Base-by-base conservation (phyloP, 2,329 filamentous ascomycete genomes). In the Trichoderma atroviride region DNA sequence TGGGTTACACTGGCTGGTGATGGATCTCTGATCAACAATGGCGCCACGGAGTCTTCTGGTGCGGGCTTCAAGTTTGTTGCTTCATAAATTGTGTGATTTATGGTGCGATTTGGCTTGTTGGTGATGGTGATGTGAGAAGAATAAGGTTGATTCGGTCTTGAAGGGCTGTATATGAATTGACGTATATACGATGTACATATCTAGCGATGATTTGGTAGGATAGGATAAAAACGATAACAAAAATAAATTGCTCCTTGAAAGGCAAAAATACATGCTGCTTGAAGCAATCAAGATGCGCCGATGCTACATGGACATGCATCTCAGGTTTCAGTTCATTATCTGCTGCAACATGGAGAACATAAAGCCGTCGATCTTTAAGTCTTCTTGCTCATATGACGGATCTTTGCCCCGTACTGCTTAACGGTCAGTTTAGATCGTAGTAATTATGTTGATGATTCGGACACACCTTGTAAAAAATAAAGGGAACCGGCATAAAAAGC, bases 11-110 rank as follows among this genome's bases (percentile, higher is more conserved):
- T 74, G 31, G 71, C 58, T 16, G 50, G 65, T 33, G 71, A 74
- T 59, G 73, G 73, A 16, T 68, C 67, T 37, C 68, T 74, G 55
- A 29, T 73, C n/a, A 74, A 74, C 66, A 74, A 72, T 35, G 70
- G 53, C 3, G 66, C 68, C 7, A 71, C 47, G 5, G 67, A 73
- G 70, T 69, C 72, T 4, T 59, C 73, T 13, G 70, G 68, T 58
- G 56, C 72, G 35, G 72, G 70, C 19, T 71, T 71, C 64, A 47
- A 53, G 33, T 71, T 71, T 53, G 59, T 71, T 31, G n/a, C 43
- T 10, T 63, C 65, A 37, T 68, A 61, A n/a, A 33, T 13, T 13
- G 0, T 24, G 0, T 24, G 27, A 33, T 4, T 19, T 2, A 9
- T 0, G 10, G 24, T n/a, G 24, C 52, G 3, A 19, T 29, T 24